phyloP scores from a whole-genome alignment of 495 filamentous ascomycete species.

The Annulohypoxylon bovei region DNA sequence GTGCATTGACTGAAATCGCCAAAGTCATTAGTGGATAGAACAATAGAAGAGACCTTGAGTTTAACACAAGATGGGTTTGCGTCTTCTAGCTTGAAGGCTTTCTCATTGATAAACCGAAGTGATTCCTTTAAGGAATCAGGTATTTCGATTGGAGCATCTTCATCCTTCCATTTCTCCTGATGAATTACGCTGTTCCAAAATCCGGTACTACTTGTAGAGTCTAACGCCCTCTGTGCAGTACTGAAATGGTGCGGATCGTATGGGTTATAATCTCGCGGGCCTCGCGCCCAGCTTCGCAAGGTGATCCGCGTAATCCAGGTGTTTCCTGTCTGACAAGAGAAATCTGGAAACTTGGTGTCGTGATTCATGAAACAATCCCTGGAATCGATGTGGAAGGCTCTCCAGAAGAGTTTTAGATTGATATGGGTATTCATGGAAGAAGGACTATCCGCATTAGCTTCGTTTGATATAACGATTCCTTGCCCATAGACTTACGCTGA shows the following conservation, averaged over 20 bases:
- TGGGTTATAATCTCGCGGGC: neutral
- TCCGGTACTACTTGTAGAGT: neutral
- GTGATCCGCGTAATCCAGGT: constrained; percentile 16
- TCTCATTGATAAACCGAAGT: neutral
- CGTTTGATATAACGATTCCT: neutral
- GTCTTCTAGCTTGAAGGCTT: neutral
- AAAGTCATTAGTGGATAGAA: constrained; percentile 29
- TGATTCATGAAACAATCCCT: neutral
- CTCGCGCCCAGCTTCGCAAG: constrained; percentile 8
- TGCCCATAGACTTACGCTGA: constrained; percentile 1
- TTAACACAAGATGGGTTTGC: neutral
- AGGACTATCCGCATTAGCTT: neutral
- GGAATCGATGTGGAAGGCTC: neutral
- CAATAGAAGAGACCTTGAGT: constrained; percentile 22
- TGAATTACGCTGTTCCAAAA: too few species aligned
- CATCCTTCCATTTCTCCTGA: neutral
- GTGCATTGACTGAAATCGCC: constrained; percentile 32
- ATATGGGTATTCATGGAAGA: neutral
- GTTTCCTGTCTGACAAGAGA: constrained; percentile 21
- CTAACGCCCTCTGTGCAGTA: neutral
- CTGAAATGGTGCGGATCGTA: neutral
- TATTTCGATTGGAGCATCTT: neutral
- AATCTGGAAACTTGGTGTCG: neutral
- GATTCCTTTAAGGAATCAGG: neutral
- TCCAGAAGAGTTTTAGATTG: neutral